Base-by-base conservation (phyloP, 495 filamentous ascomycete species). In the Penicillium cinerascens region DNA sequence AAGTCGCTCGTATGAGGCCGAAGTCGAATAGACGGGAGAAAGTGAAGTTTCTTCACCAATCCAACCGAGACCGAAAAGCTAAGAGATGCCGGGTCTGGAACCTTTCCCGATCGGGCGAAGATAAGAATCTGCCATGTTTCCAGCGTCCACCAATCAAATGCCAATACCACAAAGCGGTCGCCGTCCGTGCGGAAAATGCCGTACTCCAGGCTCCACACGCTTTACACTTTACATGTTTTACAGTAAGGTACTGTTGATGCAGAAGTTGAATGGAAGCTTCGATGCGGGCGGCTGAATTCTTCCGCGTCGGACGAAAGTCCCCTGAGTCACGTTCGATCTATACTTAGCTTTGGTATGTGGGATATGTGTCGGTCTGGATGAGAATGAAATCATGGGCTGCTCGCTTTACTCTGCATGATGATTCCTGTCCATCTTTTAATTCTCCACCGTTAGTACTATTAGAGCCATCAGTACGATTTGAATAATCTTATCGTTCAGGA, bases 1-100 rank as follows among this genome's bases (percentile, higher is more conserved):
- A 81, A 81, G 78, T 81, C 78, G 76, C 76, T 77, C 77, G 77
- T 63, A 57, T 59, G 53, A 54, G 47, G 54, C 37, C 39, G 22
- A 23, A 18, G 26, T 11, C 8, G 17, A 21, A 20, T 27, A 8
- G 46, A 49, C 37, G 29, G 27, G n/a, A 62, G 25, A 40, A 35
- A 42, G 13, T 38, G 23, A 36, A 39, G 22, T 47, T 29, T 49
- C 47, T 42, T 40, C 46, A 18, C 9, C 10, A 39, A 44, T 13
- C 16, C 10, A 13, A 23, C 17, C 1, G 38, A 43, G 36, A 43
- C 52, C 52, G 50, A 58, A 49, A 37, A 47, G 47, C 25, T 20
- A 29, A 16, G 45, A 22, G 27, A 29, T 26, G 47, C 36, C 54
- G 42, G 17, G 52, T 51, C 61, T 66, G 50, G 63, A 66, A 59